Evolutionary conservation across 257 asterid genomes (phyloP).

Genomic region (Fraxinus americana): DNA sequence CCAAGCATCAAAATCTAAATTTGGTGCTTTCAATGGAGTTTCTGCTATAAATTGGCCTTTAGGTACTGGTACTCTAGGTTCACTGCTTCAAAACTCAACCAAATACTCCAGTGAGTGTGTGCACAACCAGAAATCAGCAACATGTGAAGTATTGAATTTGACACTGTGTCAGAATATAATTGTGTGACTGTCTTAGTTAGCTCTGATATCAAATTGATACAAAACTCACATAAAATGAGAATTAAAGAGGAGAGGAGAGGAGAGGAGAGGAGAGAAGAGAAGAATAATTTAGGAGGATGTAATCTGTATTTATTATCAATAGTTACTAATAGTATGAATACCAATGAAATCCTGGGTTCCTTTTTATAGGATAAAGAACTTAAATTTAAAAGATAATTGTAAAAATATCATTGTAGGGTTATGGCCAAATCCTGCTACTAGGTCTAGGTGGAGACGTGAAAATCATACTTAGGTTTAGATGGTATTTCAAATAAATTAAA

Average conservation of each 20-base stretch:
- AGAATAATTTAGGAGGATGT: neutral
- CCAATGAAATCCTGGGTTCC: neutral
- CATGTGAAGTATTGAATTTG: neutral
- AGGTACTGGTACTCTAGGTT: neutral
- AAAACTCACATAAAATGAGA: neutral
- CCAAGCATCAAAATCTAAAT: neutral
- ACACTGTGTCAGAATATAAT: too few relatives aligned
- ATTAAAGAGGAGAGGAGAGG: neutral
- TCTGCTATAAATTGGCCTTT: neutral
- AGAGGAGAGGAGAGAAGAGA: neutral
- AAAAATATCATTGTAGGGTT: neutral
- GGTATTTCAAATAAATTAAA: too few relatives aligned
- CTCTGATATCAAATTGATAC: neutral
- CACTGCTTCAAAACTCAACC: neutral
- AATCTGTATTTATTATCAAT: neutral
- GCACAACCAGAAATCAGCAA: neutral
- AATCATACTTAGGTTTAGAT: too few relatives aligned
- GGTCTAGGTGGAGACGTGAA: neutral
- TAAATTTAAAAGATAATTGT: neutral
- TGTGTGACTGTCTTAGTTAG: too few relatives aligned
- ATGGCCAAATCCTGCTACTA: neutral
- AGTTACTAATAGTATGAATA: neutral
- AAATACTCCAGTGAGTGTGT: neutral
- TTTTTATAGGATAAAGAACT: neutral
- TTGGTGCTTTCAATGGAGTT: constrained; percentile 13